These are phyloP conservation scores for Hyphodiscus hymeniophilus DNA, from an alignment of 495 filamentous ascomycete genomes.

Conservation along the genomic window DNA sequence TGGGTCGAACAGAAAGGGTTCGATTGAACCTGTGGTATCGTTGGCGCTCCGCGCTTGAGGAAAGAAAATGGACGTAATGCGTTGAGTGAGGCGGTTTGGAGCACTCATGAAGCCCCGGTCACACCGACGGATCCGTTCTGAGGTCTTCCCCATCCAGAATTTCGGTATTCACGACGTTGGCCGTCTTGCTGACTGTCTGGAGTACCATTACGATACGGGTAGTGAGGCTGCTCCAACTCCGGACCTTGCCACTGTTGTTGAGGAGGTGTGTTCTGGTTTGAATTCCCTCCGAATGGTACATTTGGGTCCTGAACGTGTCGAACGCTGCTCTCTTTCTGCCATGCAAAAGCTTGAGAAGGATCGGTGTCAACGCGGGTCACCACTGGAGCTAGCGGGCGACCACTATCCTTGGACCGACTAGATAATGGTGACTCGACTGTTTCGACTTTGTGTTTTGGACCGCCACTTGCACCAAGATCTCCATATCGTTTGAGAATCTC, in stretches of 20 bases:
- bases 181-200: slow-evolving; percentile 24
- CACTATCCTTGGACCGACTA: slow-evolving; percentile 41
- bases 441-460: slow-evolving; percentile 49
- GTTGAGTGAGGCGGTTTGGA: slow-evolving; percentile 4
- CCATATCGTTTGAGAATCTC: slow-evolving; percentile 90
- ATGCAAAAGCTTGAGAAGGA: slow-evolving; percentile 57
- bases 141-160: slow-evolving; percentile 38
- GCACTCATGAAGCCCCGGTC: slow-evolving; percentile 17
- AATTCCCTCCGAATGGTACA: slow-evolving; percentile 27
- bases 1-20: background rate
- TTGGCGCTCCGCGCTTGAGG: slow-evolving; percentile 5
- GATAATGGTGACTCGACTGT: slow-evolving; percentile 38
- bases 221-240: slow-evolving; percentile 27
- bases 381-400: slow-evolving; percentile 29
- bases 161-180: slow-evolving; percentile 39
- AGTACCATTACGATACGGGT: slow-evolving; percentile 25
- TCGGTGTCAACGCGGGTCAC: slow-evolving; percentile 70
- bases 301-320: slow-evolving; percentile 63
- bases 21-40: slow-evolving; percentile 1
- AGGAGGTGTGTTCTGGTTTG: slow-evolving; percentile 31
- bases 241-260: slow-evolving; percentile 34
- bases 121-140: slow-evolving; percentile 24
- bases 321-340: slow-evolving; percentile 75
- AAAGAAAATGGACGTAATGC: slow-evolving; percentile 16
- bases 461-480: slow-evolving; percentile 55